phyloP scores from a whole-genome alignment of 164 flowering plant genomes.

The Houttuynia cordata region DNA sequence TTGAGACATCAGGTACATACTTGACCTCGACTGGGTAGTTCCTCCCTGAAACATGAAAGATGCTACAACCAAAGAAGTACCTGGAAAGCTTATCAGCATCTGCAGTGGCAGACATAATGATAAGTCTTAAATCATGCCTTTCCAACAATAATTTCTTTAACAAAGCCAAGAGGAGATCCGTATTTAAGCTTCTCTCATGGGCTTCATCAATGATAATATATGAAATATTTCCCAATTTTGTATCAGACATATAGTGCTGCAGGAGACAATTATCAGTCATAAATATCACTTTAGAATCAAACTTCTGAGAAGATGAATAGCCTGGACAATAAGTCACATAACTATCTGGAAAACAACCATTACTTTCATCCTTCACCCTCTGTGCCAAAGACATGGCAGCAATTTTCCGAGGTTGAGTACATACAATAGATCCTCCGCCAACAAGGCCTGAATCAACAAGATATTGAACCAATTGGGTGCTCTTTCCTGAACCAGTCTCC shows the following conservation, averaged over 20 bases:
- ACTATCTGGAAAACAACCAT: slow-evolving; percentile 53
- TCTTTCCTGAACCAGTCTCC: slow-evolving; percentile 98
- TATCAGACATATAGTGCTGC: slow-evolving; percentile 72
- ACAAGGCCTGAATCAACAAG: slow-evolving; percentile 72
- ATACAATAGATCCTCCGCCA: slow-evolving; percentile 40
- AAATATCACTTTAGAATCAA: slow-evolving; percentile 43
- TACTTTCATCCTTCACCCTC: slow-evolving; percentile 72
- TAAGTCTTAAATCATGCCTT: slow-evolving; percentile 58
- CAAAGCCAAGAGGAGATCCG: slow-evolving; percentile 82
- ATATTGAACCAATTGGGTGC: slow-evolving; percentile 90
- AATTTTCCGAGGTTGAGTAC: slow-evolving; percentile 95
- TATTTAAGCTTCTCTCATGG: slow-evolving; percentile 94
- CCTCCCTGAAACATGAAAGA: slow-evolving; percentile 61
- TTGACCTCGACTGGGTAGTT: slow-evolving; percentile 70
- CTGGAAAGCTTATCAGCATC: slow-evolving; percentile 69
- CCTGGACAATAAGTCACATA: slow-evolving; percentile 36
- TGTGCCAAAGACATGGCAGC: slow-evolving; percentile 69
- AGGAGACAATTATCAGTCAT: slow-evolving; percentile 86
- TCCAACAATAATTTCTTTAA: slow-evolving; percentile 42
- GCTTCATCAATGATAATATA: slow-evolving; percentile 92
- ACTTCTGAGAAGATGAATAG: slow-evolving; percentile 37
- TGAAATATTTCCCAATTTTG: slow-evolving; percentile 44
- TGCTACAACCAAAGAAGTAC: slow-evolving; percentile 49
- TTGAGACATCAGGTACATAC: slow-evolving; percentile 36
- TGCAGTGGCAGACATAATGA: slow-evolving; percentile 97